Evolutionary conservation across 805 yeast species (phyloP).

Genomic region (Saturnispora hagleri): DNA sequence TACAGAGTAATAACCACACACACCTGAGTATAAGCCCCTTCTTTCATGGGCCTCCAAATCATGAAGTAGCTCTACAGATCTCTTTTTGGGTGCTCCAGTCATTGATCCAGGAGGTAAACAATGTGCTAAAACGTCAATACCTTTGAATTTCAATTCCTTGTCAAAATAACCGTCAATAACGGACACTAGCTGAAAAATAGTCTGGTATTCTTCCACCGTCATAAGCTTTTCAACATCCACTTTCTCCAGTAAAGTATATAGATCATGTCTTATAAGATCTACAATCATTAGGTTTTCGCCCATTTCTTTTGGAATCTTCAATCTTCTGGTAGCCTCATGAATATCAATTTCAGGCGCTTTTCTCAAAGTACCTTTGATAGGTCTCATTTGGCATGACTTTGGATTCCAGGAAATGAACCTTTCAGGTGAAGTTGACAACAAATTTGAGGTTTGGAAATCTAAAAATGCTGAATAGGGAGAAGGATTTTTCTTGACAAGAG

Average conservation of each 20-base stretch:
- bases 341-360: conserved; percentile 46
- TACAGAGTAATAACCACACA: conserved; percentile 89
- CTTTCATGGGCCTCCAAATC: conserved; percentile 48
- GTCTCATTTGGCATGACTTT: conserved; percentile 66
- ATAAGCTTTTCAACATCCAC: conserved; percentile 74
- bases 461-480: conserved; percentile 86
- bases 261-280: conserved; percentile 88
- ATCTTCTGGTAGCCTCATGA: conserved; percentile 50
- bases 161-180: conserved; percentile 63
- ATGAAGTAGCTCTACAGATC: conserved; percentile 79
- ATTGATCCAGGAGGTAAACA: conserved; percentile 96
- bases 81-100: conserved; percentile 98
- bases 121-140: conserved; percentile 68
- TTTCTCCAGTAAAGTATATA: conserved; percentile 52
- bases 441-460: conserved; percentile 51
- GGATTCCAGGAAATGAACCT: conserved; percentile 76
- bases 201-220: conserved; percentile 86
- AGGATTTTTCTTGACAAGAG: conserved; percentile 66
- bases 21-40: conserved; percentile 86
- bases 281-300: conserved; percentile 97
- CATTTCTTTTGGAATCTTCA: conserved; percentile 81
- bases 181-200: conserved; percentile 87
- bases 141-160: conserved; percentile 34
- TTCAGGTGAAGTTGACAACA: conserved; percentile 91
- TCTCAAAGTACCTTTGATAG: conserved; percentile 92